These are phyloP conservation scores for Trichoderma arundinaceum DNA, from an alignment of 2,329 filamentous ascomycete species.

Conservation along the genomic window DNA sequence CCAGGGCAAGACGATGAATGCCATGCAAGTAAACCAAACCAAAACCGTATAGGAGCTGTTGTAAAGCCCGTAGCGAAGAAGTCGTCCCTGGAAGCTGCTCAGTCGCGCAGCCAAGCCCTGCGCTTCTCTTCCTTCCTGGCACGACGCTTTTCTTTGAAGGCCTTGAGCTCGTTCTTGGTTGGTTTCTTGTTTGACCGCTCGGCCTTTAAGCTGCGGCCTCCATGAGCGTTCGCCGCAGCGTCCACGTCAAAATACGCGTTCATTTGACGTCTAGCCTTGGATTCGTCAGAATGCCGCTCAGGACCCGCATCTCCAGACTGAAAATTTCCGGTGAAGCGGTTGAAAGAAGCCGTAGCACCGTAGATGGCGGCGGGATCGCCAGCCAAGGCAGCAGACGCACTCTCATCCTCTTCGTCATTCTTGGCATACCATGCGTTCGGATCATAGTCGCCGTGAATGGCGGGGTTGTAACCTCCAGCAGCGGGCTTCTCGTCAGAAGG, in stretches of 20 bases:
- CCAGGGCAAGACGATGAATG: background rate
- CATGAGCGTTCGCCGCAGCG: constrained; percentile 86
- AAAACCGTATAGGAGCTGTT: background rate
- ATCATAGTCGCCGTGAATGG: constrained; percentile 95
- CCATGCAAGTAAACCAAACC: constrained; percentile 19
- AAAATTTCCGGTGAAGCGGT: constrained; percentile 86
- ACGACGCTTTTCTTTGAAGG: constrained; percentile 86
- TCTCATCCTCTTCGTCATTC: constrained; percentile 47
- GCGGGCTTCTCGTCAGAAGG: constrained; percentile 49
- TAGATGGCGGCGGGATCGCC: constrained; percentile 61
- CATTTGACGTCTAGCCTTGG: constrained; percentile 87
- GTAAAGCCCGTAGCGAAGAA: background rate
- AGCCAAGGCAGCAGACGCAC: constrained; percentile 39
- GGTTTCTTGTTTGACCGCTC: constrained; percentile 86
- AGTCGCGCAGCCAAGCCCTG: constrained; percentile 88
- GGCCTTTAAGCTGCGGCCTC: constrained; percentile 88
- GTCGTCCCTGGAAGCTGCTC: constrained; percentile 40
- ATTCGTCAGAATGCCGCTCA: constrained; percentile 82
- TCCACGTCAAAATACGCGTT: constrained; percentile 96
- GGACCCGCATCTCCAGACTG: constrained; percentile 71
- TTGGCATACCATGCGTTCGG: constrained; percentile 93
- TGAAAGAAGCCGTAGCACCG: constrained; percentile 77
- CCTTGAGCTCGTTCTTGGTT: constrained; percentile 83
- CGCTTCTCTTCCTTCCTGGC: constrained; percentile 95
- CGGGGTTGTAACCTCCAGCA: constrained; percentile 87